A percentile compares a stretch with the other conserved stretches of the same genome.
These are phyloP conservation scores for Pseudogymnoascus sp. DNA, from an alignment of 2,329 filamentous ascomycete species.

Conservation along the genomic window DNA sequence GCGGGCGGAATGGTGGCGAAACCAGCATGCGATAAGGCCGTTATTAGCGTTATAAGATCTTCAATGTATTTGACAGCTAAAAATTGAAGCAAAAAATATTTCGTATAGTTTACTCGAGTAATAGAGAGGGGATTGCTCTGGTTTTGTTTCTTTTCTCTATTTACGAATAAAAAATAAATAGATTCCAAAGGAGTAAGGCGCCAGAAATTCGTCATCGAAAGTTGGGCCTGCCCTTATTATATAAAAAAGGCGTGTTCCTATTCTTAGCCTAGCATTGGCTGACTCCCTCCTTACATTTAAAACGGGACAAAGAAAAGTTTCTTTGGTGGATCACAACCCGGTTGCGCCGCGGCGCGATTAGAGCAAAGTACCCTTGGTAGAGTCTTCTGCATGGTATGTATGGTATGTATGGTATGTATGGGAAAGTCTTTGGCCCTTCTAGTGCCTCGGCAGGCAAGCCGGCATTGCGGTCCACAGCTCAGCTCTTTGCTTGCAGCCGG, in stretches of 20 bases:
- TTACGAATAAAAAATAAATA: neutral
- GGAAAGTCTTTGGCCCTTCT: conserved; percentile 2
- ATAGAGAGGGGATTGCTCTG: neutral
- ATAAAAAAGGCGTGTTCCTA: conserved; percentile 9
- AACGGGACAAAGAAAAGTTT: conserved; percentile 4
- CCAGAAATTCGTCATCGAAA: neutral
- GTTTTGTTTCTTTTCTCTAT: neutral
- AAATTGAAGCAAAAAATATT: neutral
- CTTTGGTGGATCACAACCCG: neutral
- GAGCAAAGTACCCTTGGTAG: neutral
- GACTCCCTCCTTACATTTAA: conserved; percentile 1
- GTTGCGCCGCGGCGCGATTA: neutral
- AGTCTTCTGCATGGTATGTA: neutral
- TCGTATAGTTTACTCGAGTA: neutral
- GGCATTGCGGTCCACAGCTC: neutral
- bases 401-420: neutral
- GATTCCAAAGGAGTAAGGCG: neutral
- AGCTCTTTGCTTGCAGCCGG: neutral
- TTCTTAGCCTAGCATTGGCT: conserved; percentile 6
- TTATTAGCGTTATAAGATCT: neutral
- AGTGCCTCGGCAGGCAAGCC: conserved; percentile 1
- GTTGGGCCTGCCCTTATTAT: neutral
- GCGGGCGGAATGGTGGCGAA: conserved; percentile 1
- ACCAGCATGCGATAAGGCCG: neutral
- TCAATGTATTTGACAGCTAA: neutral